Conservation (phyloP, 1,139 yeast species). For the Yamadazyma friedrichii region DNA sequence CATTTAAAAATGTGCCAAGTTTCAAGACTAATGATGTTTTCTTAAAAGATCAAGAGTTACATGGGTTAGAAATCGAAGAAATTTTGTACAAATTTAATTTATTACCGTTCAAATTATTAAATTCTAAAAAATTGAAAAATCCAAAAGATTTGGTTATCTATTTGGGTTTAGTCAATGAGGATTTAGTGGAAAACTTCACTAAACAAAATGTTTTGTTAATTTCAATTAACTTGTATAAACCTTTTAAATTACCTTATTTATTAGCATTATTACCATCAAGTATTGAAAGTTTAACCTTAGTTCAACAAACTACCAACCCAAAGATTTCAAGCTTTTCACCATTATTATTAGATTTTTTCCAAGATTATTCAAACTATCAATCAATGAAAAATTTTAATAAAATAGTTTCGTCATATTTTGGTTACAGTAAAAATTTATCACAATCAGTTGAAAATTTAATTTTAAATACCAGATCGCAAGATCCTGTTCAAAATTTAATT, state of each 20-base stretch:
- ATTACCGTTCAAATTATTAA: conserved; percentile 20
- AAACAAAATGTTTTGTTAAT: conserved; percentile 49
- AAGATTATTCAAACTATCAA: conserved; percentile 51
- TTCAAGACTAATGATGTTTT: conserved; percentile 7
- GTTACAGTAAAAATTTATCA: conserved; percentile 45
- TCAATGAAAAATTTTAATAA: conserved; percentile 47
- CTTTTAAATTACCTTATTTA: conserved; percentile 58
- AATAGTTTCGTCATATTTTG: conserved; percentile 60
- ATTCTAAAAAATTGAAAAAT: conserved; percentile 12
- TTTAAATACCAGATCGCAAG: conserved; percentile 48
- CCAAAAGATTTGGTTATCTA: conserved; percentile 50
- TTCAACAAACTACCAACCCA: conserved; percentile 56
- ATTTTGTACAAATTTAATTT: conserved; percentile 26
- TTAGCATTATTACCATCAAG: conserved; percentile 54
- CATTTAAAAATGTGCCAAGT: conserved; percentile 3
- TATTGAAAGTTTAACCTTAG: conserved; percentile 58
- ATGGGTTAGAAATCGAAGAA: conserved; percentile 23
- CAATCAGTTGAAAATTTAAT: conserved; percentile 46
- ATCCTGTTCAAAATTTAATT: conserved; percentile 63
- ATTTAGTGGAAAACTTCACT: conserved; percentile 40
- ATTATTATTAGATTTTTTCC: conserved; percentile 73
- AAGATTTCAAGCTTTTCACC: conserved; percentile 50
- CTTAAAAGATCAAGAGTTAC: conserved; percentile 11
- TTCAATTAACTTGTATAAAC: conserved; percentile 65
- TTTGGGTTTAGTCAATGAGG: conserved; percentile 55